Evolutionary conservation across 805 yeast species (phyloP).

Genomic region (Sungouiella thailandica): DNA sequence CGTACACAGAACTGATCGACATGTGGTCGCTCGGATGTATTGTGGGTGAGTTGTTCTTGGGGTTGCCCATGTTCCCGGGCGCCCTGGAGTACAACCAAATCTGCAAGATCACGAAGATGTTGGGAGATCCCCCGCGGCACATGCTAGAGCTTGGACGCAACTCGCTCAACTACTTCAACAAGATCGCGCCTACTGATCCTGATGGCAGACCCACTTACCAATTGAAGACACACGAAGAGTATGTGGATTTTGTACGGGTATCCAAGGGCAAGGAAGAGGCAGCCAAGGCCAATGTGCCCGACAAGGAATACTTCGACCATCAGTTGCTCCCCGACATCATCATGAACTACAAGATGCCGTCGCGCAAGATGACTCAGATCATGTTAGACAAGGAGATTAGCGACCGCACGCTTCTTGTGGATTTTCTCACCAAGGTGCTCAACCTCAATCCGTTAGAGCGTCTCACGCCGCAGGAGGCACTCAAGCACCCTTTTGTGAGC

Average conservation of each 20-base stretch:
- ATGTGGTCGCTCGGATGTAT: constrained; percentile 98
- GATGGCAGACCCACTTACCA: constrained; percentile 27
- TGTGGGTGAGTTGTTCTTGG: constrained; percentile 82
- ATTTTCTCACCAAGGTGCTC: constrained; percentile 72
- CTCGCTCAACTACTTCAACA: constrained; percentile 62
- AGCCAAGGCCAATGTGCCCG: constrained; percentile 60
- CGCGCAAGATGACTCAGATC: constrained; percentile 47
- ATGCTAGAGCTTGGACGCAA: constrained; percentile 96
- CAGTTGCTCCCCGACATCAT: constrained; percentile 67
- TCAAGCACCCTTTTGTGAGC: constrained; percentile 81
- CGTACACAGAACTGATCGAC: constrained; percentile 89
- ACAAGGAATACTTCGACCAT: constrained; percentile 74
- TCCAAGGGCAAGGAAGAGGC: constrained; percentile 25
- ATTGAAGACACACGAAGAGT: constrained; percentile 34
- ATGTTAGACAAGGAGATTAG: constrained; percentile 66
- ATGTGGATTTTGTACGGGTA: constrained; percentile 22
- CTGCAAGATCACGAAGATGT: constrained; percentile 70
- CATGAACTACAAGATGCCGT: constrained; percentile 66
- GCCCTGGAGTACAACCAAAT: constrained; percentile 90
- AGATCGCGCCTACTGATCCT: constrained; percentile 21
- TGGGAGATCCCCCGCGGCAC: constrained; percentile 90
- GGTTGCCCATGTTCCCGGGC: constrained; percentile 93
- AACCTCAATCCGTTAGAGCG: constrained; percentile 89
- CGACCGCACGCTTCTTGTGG: constrained; percentile 66
- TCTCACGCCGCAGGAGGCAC: constrained; percentile 96